Conservation (phyloP, 2,329 filamentous ascomycete species). For the Chaetomium olivaceum region DNA sequence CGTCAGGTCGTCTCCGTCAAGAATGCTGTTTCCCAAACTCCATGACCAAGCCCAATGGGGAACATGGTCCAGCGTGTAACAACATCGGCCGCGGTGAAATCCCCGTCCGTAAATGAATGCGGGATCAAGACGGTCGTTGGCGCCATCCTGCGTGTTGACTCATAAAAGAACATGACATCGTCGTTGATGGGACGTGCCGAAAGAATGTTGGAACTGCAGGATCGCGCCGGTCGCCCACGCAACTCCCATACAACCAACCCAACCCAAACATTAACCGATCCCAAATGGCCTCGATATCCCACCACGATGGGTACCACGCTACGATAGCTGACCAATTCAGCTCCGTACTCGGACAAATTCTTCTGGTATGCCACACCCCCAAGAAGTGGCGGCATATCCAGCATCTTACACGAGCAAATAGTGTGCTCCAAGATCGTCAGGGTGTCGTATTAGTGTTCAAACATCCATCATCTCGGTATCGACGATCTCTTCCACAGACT, state of each 20-base stretch:
- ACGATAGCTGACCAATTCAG: conserved; percentile 30
- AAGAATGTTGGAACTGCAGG: conserved; percentile 20
- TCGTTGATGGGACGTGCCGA: conserved; percentile 21
- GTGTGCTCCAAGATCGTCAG: conserved; percentile 28
- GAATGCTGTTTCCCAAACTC: conserved; percentile 9
- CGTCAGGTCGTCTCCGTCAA: conserved; percentile 6
- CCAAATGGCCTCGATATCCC: conserved; percentile 32
- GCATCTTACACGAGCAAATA: conserved; percentile 34
- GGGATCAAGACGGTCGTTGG: conserved; percentile 13
- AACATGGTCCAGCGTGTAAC: conserved; percentile 10
- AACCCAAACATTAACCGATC: conserved; percentile 24
- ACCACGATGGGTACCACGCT: conserved; percentile 33
- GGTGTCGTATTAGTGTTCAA: conserved; percentile 36
- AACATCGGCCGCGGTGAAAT: conserved; percentile 5
- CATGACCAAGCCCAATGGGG: neutral
- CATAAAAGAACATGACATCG: conserved; percentile 15
- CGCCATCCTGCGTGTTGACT: neutral
- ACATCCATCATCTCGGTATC: conserved; percentile 64
- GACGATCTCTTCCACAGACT: conserved; percentile 32
- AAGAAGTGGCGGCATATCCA: conserved; percentile 37
- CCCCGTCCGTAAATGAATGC: conserved; percentile 21
- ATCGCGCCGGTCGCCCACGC: neutral
- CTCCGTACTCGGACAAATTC: conserved; percentile 31
- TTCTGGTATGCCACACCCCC: conserved; percentile 27
- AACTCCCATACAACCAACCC: conserved; percentile 20